A percentile compares a stretch with the other conserved stretches of the same genome.
Evolutionary conservation across 305 asterid species (phyloP).

Genomic region (Solanum hybrid): DNA sequence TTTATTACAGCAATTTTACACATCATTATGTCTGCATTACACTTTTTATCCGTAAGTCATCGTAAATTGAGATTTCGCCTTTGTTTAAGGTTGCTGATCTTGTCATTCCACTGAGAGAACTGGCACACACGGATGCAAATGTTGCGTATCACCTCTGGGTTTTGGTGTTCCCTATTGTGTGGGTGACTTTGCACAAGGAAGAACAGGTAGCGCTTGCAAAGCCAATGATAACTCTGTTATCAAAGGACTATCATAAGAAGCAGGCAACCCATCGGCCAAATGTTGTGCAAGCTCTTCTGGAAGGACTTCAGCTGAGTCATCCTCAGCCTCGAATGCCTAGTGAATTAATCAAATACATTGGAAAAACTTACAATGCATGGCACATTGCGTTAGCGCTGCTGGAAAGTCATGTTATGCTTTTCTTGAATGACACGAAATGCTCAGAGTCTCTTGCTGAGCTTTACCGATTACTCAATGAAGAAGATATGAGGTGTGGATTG

Average conservation of each 20-base stretch:
- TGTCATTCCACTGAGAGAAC: conserved; percentile 85
- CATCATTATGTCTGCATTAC: neutral
- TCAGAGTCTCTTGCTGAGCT: conserved; percentile 99
- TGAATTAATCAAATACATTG: conserved; percentile 90
- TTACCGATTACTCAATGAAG: conserved; percentile 93
- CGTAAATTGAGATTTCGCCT: neutral
- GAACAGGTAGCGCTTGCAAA: conserved; percentile 94
- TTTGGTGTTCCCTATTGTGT: conserved; percentile 96
- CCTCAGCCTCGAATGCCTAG: conserved; percentile 99
- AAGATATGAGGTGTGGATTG: conserved; percentile 99
- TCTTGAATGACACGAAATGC: conserved; percentile 86
- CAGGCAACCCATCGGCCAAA: conserved; percentile 93
- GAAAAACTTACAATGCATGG: conserved; percentile 99
- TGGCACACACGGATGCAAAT: conserved; percentile 92
- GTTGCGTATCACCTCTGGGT: conserved; percentile 98
- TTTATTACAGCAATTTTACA: neutral
- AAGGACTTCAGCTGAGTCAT: conserved; percentile 97
- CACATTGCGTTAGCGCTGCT: conserved; percentile 85
- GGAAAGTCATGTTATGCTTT: conserved; percentile 97
- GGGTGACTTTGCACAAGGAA: conserved; percentile 97
- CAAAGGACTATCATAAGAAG: conserved; percentile 97
- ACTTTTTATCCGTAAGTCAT: neutral
- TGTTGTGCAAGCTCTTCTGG: conserved; percentile 98
- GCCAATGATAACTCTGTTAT: conserved; percentile 91
- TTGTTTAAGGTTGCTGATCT: conserved; percentile 80